Base-by-base conservation (phyloP, 805 yeast species). In the Pichia membranifaciens region DNA sequence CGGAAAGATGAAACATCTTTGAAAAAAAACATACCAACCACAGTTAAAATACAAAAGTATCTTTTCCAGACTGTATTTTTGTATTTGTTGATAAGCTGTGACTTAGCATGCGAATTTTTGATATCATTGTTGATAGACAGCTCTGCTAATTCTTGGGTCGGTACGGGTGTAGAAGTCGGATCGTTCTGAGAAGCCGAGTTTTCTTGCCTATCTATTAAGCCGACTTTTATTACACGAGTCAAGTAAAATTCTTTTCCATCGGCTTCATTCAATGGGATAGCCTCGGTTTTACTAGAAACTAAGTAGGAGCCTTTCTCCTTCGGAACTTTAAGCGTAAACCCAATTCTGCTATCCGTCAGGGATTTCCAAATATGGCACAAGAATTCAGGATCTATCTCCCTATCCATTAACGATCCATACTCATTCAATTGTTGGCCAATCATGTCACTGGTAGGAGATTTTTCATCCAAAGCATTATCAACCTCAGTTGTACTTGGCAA, bases 11-110 rank as follows among this genome's bases (percentile, higher is more conserved):
- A 64, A 39, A 67, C 52, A 40, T 64, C 66, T 36, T 72, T 74
- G 57, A 70, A 77, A 28, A 77, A 60, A 13, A 75, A 61, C 18
- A 77, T 52, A 1, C 82, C 82, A 50, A 73, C 67, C 0, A 75
- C 62, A 0, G 82, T 78, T 41, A 78, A 56, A n/a, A 77, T 58
- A 21, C 73, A 77, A 54, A 63, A 72, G 46, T 70, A 71, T 32
- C 64, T 68, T 48, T 64, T 73, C 81, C 79, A 75, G 2, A 59
- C 48, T 38, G 58, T 58, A 16, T 28, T 43, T n/a, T 38, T 38
- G 12, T 13, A 23, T 29, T 46, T 46, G 15, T 31, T 38, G n/a
- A 5, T 22, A 1, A 25, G 6, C 5, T 10, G 23, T 9, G 4
- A 22, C 28, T 44, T 44, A 8, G 15, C 10, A 5, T 22, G 7